Evolutionary conservation across 208 protist species (phyloP), one percentile per base, ranked within the genome.

Genomic region (Polymyxa betae): DNA sequence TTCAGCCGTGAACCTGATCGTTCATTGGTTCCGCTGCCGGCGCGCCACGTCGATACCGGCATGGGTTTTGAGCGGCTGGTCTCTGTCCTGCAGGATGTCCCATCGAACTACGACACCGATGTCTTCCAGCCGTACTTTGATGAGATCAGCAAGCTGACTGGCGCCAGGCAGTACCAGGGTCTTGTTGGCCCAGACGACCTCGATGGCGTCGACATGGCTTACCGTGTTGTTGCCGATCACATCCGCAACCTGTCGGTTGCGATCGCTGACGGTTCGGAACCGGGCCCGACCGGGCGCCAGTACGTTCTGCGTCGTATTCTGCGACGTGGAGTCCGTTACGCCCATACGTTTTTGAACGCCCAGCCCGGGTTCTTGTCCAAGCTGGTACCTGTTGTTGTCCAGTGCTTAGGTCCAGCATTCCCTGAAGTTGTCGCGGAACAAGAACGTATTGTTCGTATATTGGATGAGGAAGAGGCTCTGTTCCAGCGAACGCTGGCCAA

Each of bases 91-190:
- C 98, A 99, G 95, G 94, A 96, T 78, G 97, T 97, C 41, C 91
- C 92, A 77, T 98, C 97, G 87, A 99, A 99, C 96, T 99, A 99
- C 94, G 98, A 99, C 95, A 99, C 98, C 0, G 98, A 99, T 88
- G 93, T 98, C 0, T 99, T 99, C 95, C 95, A 89, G 1, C 96
- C 97, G 66, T 96, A 99, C 92, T 99, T 99, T 93, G 95, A 96
- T 0, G 95, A 93, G 0, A 99, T 99, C 93, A 96, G 99, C 93
- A 92, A 96, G 38, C 94, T 96, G 1, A 98, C 97, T 52, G 72
- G 72, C 5, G 88, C 32, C 29, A 5, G 88, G 5, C 38, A 5
- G 1, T 89, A 89, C n/a, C 46, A 72, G n/a, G 88, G 89, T 20
- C 35, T 43, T 5, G 78, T 92, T 0, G 92, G 92, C 52, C 32